Evolutionary conservation across 169 alveolate species (phyloP), one percentile per base, ranked within the genome.

Genomic region (Amoebophrya sp.): DNA sequence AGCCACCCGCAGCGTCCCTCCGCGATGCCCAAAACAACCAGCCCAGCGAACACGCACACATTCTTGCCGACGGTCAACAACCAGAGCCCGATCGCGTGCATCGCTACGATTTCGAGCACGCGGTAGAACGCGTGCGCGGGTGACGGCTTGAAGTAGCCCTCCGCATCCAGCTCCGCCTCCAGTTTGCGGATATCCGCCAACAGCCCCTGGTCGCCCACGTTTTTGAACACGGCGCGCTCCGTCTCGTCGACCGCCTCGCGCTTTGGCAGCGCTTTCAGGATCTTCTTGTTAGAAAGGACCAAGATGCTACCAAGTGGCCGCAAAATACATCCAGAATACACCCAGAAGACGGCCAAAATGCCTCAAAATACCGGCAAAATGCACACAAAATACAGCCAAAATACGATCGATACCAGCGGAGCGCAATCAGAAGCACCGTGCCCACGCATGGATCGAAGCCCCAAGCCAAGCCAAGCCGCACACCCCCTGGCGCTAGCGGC

Each of bases 1-100:
- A 89, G 38, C 91, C 91, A 89, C 34, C 91, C 91, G 38, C 69
- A 69, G 5, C 91, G 91, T 2, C 91, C 91, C n/a, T 39, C 41
- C 0, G 91, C 88, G 34, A 89, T 15, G 31, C 91, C 91, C 26
- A 42, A 0, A 0, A 58, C 23, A 39, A 70, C 42, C 41, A 41
- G 20, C 48, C 69, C 88, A 20, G 40, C 10, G 39, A 87, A n/a
- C 39, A 45, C 23, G 10, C 13, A 48, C 67, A 1, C 20, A 23
- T 20, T 39, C 20, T 7, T 45, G 38, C 48, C 41, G 23, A 13
- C 31, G 15, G 26, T 5, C 0, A 69, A 23, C 38, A 89, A 39
- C 34, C 7, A 42, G 88, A 89, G 41, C 18, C 88, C 43, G 23
- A 89, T 2, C 45, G 18, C 39, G 41, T 39, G 41, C 43, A 41